Base-by-base conservation (phyloP, 2,329 filamentous ascomycete genomes). In the Macrophomina pseudophaseolina region DNA sequence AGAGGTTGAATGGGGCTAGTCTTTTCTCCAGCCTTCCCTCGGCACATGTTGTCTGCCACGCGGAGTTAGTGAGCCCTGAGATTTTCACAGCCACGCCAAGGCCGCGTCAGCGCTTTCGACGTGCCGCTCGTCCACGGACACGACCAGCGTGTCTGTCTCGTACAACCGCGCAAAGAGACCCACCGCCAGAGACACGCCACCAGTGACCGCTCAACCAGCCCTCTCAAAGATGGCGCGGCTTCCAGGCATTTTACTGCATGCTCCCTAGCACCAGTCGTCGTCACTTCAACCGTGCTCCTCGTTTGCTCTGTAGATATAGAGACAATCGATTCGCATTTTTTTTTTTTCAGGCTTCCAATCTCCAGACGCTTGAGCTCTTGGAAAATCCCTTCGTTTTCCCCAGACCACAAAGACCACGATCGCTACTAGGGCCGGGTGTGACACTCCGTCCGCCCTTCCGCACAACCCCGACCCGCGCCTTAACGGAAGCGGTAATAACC, bases 81-180 rank as follows among this genome's bases (percentile, higher is more conserved):
- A 14, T 46, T 49, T 49, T 32, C 58, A 49, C 58, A 38, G 58
- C 44, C 58, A 62, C 58, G 58, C 58, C 58, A 62, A 62, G 58
- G 58, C 42, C 58, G 58, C 58, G 58, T 62, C 58, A 62, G 30
- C 58, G 40, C 56, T 60, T 28, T 38, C 58, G 58, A 62, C 58
- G n/a, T 30, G 38, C 9, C 42, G n/a, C 58, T 35, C 42, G 42
- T 62, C 44, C 23, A 18, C 58, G 44, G 28, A 18, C 54, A 44
- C 11, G 16, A 42, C 12, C 35, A 38, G 12, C 54, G 16, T 49
- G 58, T 38, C 49, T 49, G 58, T 28, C 18, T n/a, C 32, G 18
- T 28, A 62, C 23, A 49, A 38, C 23, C 7, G 32, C 58, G 58
- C 42, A 49, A 38, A 40, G 32, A 16, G 58, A 18, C 58, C 58